Percentiles rank a stretch among this genome's conserved stretches.
Evolutionary conservation across 495 filamentous ascomycete genomes (phyloP).

Genomic region (Neurospora sp.): DNA sequence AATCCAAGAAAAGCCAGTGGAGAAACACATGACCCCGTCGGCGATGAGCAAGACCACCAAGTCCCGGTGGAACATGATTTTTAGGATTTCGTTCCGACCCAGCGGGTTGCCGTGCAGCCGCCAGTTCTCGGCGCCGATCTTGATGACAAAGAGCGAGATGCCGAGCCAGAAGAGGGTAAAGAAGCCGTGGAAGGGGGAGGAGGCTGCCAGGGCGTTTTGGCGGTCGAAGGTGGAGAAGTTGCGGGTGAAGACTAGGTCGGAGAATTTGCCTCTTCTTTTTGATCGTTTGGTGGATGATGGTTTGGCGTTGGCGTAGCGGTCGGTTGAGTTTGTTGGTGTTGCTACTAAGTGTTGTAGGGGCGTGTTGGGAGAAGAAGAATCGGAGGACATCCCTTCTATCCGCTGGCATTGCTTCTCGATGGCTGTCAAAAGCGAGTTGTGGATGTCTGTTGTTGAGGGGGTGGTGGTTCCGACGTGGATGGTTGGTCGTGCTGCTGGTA

Average conservation of each 20-base stretch:
- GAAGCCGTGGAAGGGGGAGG: slow-evolving; percentile 62
- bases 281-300: background rate
- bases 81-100: slow-evolving; percentile 57
- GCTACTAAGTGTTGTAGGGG: background rate
- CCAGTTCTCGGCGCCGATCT: slow-evolving; percentile 56
- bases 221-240: slow-evolving; percentile 63
- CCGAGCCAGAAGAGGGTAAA: slow-evolving; percentile 68
- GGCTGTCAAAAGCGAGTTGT: background rate
- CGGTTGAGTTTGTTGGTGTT: background rate
- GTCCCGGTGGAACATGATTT: slow-evolving; percentile 55
- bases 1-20: slow-evolving; percentile 46
- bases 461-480: background rate
- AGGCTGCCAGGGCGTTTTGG: slow-evolving; percentile 44
- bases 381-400: background rate
- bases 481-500: background rate
- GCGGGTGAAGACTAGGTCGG: slow-evolving; percentile 57
- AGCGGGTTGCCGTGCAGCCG: slow-evolving; percentile 48
- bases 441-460: background rate
- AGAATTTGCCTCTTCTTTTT: slow-evolving; percentile 39
- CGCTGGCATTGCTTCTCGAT: background rate
- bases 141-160: slow-evolving; percentile 50
- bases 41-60: slow-evolving; percentile 52
- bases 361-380: background rate
- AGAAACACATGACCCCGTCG: slow-evolving; percentile 55
- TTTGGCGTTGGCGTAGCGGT: background rate